Base-by-base conservation (phyloP, 192 early-diverging fungal species). In the Mortierella claussenii region DNA sequence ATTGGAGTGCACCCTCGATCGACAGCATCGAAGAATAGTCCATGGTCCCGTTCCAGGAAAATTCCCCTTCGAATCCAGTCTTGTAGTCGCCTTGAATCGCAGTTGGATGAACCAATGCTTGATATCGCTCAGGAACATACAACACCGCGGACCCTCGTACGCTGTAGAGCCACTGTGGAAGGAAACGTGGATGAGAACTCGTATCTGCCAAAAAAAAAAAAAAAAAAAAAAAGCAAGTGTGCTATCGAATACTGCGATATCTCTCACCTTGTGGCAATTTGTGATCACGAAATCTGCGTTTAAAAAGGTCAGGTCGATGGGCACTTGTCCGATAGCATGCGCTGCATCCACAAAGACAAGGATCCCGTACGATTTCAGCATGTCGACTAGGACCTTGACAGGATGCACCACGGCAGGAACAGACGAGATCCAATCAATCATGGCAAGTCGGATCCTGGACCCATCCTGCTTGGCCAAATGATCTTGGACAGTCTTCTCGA, bases 271-370 rank as follows among this genome's bases (percentile, higher is more conserved):
- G 68, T 91, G 90, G 52, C 82, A 85, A 56, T 88, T 89, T 33
- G 84, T 84, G 23, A 88, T 84, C 40, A 89, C 84, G 53, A 89
- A 93, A 68, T 93, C 92, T 1, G 90, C 81, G 52, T 82, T 65
- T 18, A 83, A 56, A 30, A 83, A 82, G 46, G 78, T 65, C 13
- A 91, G 27, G 45, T 90, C 67, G 3, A 90, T 43, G 17, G 89
- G 87, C 18, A 91, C 81, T 60, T 91, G 89, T n/a, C 89, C 89
- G 42, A 92, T 82, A 11, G 84, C 80, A 65, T 92, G 90, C 13
- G 90, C 89, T 48, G 82, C 90, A 55, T 92, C 90, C 3, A 92
- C 61, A 42, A 89, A 59, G 12, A 83, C 82, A 34, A 87, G 50
- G 50, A 91, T 87, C 17, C 71, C 61, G 49, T 88, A 70, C 18